A percentile compares a stretch with the other conserved stretches of the same genome.
phyloP scores from a whole-genome alignment of 129 eudicot genomes.

The Saposhnikovia divaricata region DNA sequence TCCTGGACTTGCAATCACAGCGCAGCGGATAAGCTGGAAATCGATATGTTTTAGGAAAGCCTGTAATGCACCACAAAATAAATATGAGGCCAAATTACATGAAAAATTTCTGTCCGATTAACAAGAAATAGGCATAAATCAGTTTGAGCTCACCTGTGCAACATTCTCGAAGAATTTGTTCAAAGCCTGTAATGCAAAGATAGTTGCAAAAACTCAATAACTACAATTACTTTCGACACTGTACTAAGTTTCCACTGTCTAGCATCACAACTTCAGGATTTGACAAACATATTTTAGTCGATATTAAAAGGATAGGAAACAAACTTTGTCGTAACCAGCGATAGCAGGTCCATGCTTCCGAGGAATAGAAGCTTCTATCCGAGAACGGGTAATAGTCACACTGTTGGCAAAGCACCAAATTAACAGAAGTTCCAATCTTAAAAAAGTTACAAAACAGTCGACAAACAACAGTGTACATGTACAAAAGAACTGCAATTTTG shows the following conservation, averaged over 20 bases:
- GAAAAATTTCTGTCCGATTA: neutral
- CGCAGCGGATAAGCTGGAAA: conserved; percentile 89
- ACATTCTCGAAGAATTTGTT: conserved; percentile 87
- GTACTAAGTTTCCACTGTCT: neutral
- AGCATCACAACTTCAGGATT: neutral
- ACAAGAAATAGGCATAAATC: neutral
- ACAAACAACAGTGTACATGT: neutral
- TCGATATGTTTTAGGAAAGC: conserved; percentile 90
- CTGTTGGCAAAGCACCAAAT: conserved; percentile 28
- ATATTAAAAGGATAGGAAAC: conserved; percentile 9
- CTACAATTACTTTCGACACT: neutral
- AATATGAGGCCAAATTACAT: neutral
- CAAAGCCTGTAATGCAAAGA: conserved; percentile 58
- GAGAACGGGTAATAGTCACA: conserved; percentile 71
- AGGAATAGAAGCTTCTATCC: conserved; percentile 88
- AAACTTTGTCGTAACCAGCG: conserved; percentile 94
- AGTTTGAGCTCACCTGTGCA: conserved; percentile 41
- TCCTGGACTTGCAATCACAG: conserved; percentile 98
- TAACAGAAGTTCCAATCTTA: neutral
- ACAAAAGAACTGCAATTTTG: neutral
- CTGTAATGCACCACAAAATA: conserved; percentile 26
- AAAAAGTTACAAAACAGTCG: neutral
- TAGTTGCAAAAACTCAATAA: neutral
- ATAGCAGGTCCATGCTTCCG: conserved; percentile 97
- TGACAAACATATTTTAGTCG: neutral